Evolutionary conservation across 257 asterid species (phyloP).

Genomic region (Catharanthus roseus): DNA sequence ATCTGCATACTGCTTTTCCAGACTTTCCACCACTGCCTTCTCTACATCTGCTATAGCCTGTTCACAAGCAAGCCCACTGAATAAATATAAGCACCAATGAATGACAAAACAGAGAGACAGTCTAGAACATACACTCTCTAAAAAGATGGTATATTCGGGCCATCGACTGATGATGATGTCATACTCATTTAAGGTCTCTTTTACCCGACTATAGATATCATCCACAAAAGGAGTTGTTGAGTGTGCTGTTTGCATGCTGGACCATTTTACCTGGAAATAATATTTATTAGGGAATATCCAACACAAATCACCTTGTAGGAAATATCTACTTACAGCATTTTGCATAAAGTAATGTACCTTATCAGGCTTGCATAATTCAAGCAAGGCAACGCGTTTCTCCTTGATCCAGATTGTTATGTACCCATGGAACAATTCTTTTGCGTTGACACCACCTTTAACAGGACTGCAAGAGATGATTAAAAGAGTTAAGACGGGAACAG

Average conservation of each 20-base stretch:
- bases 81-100: no score
- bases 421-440: conserved; percentile 76
- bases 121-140: conserved; percentile 60
- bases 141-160: conserved; percentile 78
- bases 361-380: conserved; percentile 77
- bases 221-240: conserved; percentile 66
- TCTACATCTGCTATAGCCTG: conserved; percentile 90
- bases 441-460: conserved; percentile 84
- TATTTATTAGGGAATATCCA: neutral
- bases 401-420: conserved; percentile 81
- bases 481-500: conserved; percentile 11
- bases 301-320: neutral
- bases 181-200: conserved; percentile 70
- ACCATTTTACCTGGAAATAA: conserved; percentile 52
- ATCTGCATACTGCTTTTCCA: conserved; percentile 83
- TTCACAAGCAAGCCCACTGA: conserved; percentile 5
- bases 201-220: conserved; percentile 62
- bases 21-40: conserved; percentile 71
- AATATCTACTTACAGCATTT: neutral
- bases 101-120: neutral
- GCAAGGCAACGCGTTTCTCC: conserved; percentile 73
- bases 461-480: conserved; percentile 41
- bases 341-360: conserved; percentile 51
- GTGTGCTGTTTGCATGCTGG: conserved; percentile 41
- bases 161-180: conserved; percentile 80